Base-by-base conservation (phyloP, 208 protist species). In the Crithidia bombi region DNA sequence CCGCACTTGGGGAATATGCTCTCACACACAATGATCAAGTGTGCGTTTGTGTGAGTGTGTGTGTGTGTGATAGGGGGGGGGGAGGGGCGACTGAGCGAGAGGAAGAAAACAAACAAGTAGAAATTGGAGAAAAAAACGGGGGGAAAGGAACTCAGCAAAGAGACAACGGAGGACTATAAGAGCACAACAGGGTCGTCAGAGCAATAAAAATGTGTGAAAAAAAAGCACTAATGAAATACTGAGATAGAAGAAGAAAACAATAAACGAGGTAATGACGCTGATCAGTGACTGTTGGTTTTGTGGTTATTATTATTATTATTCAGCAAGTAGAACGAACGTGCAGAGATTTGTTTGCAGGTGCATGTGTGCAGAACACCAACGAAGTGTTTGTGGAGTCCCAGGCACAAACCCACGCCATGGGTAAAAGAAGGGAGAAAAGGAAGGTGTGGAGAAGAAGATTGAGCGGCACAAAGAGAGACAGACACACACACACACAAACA, bases 261-360 rank as follows among this genome's bases (percentile, higher is more conserved):
- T 12, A 66, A 56, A 49, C 10, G 3, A 66, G 63, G 49, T 59
- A 58, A 58, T 55, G 63, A 65, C 59, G 19, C 41, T 15, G 26
- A 51, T 65, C 59, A 65, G 41, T 65, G 1, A 50, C 1, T 19
- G 17, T 43, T 44, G 55, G n/a, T 43, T 44, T 33, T 47, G 38
- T 23, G 9, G 32, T 14, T 47, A 19, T 11, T 19, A 23, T 14
- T 19, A n/a, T n/a, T n/a, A n/a, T n/a, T n/a, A n/a, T n/a, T n/a
- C n/a, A n/a, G n/a, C n/a, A n/a, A n/a, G n/a, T n/a, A n/a, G 15
- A n/a, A 47, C 43, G 15, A 47, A 57, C 5, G 21, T 21, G 14
- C 26, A 25, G 36, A 41, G 2, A 10, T 57, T 23, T 28, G 9
- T 51, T n/a, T n/a, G n/a, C n/a, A n/a, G n/a, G n/a, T n/a, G n/a